Evolutionary conservation across 2,329 filamentous ascomycete genomes (phyloP), one percentile per base, ranked within the genome.

Genomic region (Teratosphaeria viscida): DNA sequence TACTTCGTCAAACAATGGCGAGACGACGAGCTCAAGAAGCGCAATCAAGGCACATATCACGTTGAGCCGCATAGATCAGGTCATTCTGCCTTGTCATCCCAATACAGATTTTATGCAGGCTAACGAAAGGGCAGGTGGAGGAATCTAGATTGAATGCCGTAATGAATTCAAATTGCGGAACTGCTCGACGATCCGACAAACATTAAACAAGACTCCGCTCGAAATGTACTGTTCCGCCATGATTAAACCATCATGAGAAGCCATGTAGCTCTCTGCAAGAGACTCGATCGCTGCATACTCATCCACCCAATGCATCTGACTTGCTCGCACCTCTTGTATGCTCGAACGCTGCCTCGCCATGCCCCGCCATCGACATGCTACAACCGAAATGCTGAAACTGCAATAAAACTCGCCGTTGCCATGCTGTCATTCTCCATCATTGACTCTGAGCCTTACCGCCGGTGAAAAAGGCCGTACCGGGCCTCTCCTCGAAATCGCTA

Each of bases 401-500:
- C 8, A 16, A 19, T 10, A 10, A 23, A 6, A 19, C 43, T 23
- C 19, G 16, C 16, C n/a, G 23, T n/a, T 19, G 19, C 43, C n/a
- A 19, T 19, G 19, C 16, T 49, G 43, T 19, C 43, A 49, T 10
- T 49, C 43, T 7, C 23, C 8, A 32, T 49, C 10, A 23, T 19
- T 49, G n/a, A 23, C 43, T 49, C n/a, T 19, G 43, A 19, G 43
- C 43, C 43, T 23, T 49, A 5, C 76, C 76, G 43, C 74, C 77
- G 84, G 88, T 58, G 49, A 11, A 55, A 23, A 60, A 34, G 29
- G 60, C 60, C 16, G 61, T 61, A 4, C 55, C 35, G 0, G 59
- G 57, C 59, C 60, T 58, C 32, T 60, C 64, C 43, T 54, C 58
- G 3, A 57, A 57, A 16, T 49, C 27, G 16, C 60, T 10, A 23